phyloP scores from a whole-genome alignment of 148 eudicot species.

The Cornus controversa region DNA sequence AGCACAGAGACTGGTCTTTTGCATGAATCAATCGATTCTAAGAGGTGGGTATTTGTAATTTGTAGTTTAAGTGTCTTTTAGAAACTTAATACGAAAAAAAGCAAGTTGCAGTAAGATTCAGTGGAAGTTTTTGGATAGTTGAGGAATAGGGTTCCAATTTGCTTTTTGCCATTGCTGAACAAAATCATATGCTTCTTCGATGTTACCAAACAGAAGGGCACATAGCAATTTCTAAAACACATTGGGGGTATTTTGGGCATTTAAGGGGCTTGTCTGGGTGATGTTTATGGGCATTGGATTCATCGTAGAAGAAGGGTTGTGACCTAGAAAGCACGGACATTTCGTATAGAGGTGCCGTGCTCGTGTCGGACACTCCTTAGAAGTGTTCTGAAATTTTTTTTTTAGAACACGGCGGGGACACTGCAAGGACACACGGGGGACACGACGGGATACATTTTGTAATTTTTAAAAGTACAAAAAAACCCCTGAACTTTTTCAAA shows the following conservation, averaged over 20 bases:
- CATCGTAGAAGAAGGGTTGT: too few species aligned
- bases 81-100: background rate
- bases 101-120: constrained; percentile 14
- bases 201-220: background rate
- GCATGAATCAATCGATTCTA: background rate
- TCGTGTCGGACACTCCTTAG: too few species aligned
- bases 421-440: too few species aligned
- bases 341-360: too few species aligned
- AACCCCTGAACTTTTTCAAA: too few species aligned
- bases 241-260: background rate
- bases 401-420: too few species aligned
- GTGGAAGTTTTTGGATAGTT: background rate
- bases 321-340: too few species aligned
- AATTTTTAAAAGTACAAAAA: too few species aligned
- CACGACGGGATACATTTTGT: too few species aligned
- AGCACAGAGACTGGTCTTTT: background rate
- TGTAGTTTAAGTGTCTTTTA: background rate
- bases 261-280: background rate
- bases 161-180: background rate
- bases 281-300: too few species aligned
- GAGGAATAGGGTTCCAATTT: constrained; percentile 5
- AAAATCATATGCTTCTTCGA: background rate
- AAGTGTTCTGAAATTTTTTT: too few species aligned
- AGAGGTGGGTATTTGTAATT: background rate
- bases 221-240: background rate